Base-by-base conservation (phyloP, 2,329 filamentous ascomycete species). In the Colletotrichum magnum region DNA sequence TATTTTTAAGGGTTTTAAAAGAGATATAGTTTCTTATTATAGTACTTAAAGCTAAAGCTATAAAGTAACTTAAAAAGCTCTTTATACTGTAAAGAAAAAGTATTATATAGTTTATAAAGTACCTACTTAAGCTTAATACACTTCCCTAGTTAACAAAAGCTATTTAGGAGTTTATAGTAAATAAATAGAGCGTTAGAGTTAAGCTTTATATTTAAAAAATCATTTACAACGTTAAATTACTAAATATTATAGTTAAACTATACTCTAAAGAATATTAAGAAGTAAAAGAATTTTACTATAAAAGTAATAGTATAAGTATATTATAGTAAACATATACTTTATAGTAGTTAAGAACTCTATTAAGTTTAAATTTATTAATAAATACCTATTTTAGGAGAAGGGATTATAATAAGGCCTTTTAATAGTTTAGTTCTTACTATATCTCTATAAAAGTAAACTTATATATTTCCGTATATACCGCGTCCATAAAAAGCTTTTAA, bases 161-260 rank as follows among this genome's bases (percentile, higher is more conserved):
- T 28, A 13, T 24, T 56, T 32, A 54, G 9, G 12, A 10, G 4
- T 41, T 56, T 39, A 56, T 26, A 51, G 6, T 21, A 24, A 6
- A 51, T 6, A 24, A 51, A 6, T 51, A 51, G 5, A 45, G 5
- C 9, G 9, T n/a, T 45, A 12, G 5, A 5, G 12, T 45, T n/a
- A 12, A 45, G 12, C 12, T 45, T 45, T 6, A 15, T 45, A 12
- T 45, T 45, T 15, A n/a, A 41, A 32, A 39, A 13, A 28, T 4
- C 5, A 5, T 12, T 41, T 50, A 32, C 36, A 50, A 32, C 28
- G 28, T 45, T 18, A 32, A 61, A 26, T 41, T 61, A 51, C 3
- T 50, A 50, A 51, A 50, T 26, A 50, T 32, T 51, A 16, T 24
- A 61, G 24, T 61, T 50, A 28, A 56, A 54, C 10, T 51, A 51